Percentiles rank a stretch among this genome's conserved stretches.
Evolutionary conservation across 169 alveolate species (phyloP).

Genomic region (Perkinsus chesapeaki): DNA sequence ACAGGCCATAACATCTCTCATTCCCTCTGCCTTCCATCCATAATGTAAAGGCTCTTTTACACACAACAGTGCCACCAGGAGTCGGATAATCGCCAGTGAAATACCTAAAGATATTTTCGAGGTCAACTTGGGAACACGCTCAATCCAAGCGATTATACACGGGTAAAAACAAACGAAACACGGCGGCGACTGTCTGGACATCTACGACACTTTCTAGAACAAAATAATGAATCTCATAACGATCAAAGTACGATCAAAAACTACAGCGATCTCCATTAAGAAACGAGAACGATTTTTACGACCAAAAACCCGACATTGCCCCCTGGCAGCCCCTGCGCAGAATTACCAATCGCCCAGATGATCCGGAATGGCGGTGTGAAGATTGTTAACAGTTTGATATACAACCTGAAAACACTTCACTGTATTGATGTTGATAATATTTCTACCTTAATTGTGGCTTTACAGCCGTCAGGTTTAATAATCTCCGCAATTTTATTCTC

Average conservation of each 20-base stretch:
- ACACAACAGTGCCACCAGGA: conserved; percentile 14
- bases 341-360: background rate
- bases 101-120: background rate
- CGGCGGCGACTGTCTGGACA: too few relatives aligned
- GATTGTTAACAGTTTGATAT: conserved; percentile 19
- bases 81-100: conserved; percentile 34
- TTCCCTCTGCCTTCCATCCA: background rate
- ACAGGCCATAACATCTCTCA: background rate
- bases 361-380: conserved; percentile 28
- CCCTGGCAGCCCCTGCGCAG: background rate
- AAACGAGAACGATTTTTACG: too few relatives aligned
- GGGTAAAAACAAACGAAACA: too few relatives aligned
- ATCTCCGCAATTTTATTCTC: background rate
- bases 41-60: background rate
- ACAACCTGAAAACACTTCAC: conserved; percentile 11
- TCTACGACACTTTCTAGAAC: too few relatives aligned
- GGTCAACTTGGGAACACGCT: too few relatives aligned
- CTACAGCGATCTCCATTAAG: too few relatives aligned
- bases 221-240: too few relatives aligned
- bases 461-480: background rate
- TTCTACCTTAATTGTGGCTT: background rate
- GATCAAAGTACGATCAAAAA: too few relatives aligned
- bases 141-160: too few relatives aligned
- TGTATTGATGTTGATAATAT: background rate
- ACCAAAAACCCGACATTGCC: too few relatives aligned